Conservation (phyloP, 2,329 filamentous ascomycete species). For the Cladosporium sp. region DNA sequence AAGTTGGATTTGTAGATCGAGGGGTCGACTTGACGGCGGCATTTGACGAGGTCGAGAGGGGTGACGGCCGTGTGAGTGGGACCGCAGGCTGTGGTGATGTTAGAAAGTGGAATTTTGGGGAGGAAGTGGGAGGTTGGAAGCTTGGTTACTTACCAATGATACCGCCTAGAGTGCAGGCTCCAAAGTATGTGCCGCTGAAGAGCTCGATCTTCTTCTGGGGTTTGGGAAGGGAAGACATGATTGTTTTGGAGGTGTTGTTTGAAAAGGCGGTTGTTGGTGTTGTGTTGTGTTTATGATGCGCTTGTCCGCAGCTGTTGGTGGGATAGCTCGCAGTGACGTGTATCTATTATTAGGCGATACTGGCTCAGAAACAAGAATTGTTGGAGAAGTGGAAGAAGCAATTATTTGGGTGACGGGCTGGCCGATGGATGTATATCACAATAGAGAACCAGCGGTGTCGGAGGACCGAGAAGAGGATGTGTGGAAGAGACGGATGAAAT, state of each 20-base stretch:
- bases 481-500: too few species aligned
- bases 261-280: too few species aligned
- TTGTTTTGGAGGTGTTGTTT: background rate
- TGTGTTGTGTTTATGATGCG: too few species aligned
- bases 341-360: too few species aligned
- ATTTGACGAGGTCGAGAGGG: constrained; percentile 86
- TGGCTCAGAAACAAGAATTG: too few species aligned
- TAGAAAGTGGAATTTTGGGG: background rate
- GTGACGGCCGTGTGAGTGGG: constrained; percentile 82
- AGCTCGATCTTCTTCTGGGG: constrained; percentile 73
- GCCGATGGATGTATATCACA: too few species aligned
- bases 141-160: constrained; percentile 55
- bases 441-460: too few species aligned
- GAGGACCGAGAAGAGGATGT: too few species aligned
- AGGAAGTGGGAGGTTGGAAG: background rate
- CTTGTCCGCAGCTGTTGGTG: too few species aligned
- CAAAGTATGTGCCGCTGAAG: constrained; percentile 76
- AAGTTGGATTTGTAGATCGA: constrained; percentile 83
- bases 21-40: constrained; percentile 78
- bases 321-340: too few species aligned
- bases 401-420: too few species aligned
- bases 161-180: constrained; percentile 76
- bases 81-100: constrained; percentile 48
- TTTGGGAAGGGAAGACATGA: constrained; percentile 39
- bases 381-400: too few species aligned